phyloP scores from a whole-genome alignment of 371 early-diverging fungal species.

The Dichotomocladium elegans region DNA sequence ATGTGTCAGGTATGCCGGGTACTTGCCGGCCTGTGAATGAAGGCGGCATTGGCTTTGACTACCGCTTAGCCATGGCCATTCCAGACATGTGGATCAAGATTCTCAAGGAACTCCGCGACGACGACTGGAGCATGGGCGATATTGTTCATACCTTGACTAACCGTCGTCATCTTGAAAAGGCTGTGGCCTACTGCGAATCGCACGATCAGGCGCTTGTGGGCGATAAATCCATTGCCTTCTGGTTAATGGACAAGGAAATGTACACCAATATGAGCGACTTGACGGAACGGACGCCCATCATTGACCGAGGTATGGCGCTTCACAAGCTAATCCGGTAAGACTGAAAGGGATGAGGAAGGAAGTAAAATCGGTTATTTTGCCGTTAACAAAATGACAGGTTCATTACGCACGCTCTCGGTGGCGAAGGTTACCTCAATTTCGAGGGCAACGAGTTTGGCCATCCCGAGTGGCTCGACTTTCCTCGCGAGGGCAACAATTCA shows the following conservation, averaged over 20 bases:
- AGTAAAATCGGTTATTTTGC: background rate
- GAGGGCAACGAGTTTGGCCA: conserved; percentile 98
- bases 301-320: conserved; percentile 91
- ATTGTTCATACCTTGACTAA: conserved; percentile 87
- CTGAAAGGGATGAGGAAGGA: background rate
- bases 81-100: conserved; percentile 99
- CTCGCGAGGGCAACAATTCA: conserved; percentile 87
- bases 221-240: conserved; percentile 96
- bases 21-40: conserved; percentile 86
- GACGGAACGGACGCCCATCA: conserved; percentile 77
- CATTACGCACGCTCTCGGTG: conserved; percentile 85
- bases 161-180: conserved; percentile 74
- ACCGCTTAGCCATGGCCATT: conserved; percentile 95
- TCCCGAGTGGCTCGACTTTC: conserved; percentile 98
- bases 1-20: conserved; percentile 98
- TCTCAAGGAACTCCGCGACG: conserved; percentile 88
- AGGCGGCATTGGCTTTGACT: conserved; percentile 96
- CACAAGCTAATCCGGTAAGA: conserved; percentile 91
- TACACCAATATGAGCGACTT: conserved; percentile 90
- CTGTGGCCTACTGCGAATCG: conserved; percentile 91
- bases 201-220: conserved; percentile 98
- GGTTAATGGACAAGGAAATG: conserved; percentile 99
- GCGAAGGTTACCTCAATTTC: conserved; percentile 94
- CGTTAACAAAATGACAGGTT: conserved; percentile 38
- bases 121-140: conserved; percentile 90